phyloP scores from a whole-genome alignment of 805 yeast species.

The Pichia pseudocactophila region DNA sequence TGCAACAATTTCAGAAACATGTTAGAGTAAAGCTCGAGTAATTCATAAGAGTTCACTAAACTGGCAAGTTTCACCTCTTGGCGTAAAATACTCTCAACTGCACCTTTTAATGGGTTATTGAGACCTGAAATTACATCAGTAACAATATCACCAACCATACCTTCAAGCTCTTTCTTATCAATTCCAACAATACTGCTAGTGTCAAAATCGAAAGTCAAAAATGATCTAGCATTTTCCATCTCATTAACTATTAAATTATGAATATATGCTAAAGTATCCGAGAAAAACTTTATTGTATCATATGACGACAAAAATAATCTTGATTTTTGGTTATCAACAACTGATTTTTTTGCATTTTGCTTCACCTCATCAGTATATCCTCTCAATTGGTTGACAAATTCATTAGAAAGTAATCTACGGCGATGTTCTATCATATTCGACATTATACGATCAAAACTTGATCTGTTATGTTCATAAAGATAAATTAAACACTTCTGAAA shows the following conservation, averaged over 20 bases:
- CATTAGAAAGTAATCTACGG: conserved; percentile 53
- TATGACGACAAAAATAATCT: conserved; percentile 51
- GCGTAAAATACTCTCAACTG: conserved; percentile 60
- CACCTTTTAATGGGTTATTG: conserved; percentile 50
- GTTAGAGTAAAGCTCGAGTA: conserved; percentile 57
- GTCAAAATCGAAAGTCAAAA: conserved; percentile 39
- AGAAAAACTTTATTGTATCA: conserved; percentile 75
- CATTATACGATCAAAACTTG: conserved; percentile 50
- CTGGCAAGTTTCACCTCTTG: conserved; percentile 50
- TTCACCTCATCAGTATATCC: conserved; percentile 24
- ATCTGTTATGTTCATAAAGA: conserved; percentile 31
- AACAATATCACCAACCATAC: conserved; percentile 30
- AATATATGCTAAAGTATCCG: conserved; percentile 81
- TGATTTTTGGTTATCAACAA: conserved; percentile 28
- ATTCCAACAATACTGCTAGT: conserved; percentile 3
- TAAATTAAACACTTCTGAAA: conserved; percentile 27
- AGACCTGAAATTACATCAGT: conserved; percentile 45
- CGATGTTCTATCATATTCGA: conserved; percentile 61
- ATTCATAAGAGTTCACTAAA: conserved; percentile 49
- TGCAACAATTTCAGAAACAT: conserved; percentile 48
- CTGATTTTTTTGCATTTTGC: not conserved
- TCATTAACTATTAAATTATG: conserved; percentile 86
- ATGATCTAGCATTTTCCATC: conserved; percentile 57
- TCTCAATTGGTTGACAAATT: conserved; percentile 51
- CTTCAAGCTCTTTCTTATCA: conserved; percentile 14